Evolutionary conservation across 169 alveolate species (phyloP).

Genomic region (Theileria parva): DNA sequence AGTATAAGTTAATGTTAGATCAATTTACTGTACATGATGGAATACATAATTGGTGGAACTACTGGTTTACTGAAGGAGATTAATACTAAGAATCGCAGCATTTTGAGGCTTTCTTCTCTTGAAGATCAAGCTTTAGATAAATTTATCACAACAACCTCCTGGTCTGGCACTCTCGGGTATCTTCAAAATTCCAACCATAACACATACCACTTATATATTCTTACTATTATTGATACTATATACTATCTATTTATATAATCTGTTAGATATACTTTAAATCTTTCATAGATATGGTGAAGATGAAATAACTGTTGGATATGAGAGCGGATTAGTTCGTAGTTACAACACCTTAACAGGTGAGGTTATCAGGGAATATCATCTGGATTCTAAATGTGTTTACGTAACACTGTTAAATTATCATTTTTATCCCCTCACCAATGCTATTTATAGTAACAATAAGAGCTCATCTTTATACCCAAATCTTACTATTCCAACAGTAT

Average conservation of each 20-base stretch:
- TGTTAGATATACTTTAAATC: neutral
- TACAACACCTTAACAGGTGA: constrained; percentile 48
- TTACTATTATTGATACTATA: too few relatives aligned
- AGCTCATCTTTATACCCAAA: constrained; percentile 35
- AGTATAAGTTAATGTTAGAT: neutral
- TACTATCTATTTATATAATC: neutral
- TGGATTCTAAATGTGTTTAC: constrained; percentile 46
- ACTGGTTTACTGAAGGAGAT: constrained; percentile 65
- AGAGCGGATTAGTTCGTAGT: constrained; percentile 31
- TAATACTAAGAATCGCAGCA: constrained; percentile 44
- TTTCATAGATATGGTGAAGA: constrained; percentile 13
- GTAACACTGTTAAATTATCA: constrained; percentile 15
- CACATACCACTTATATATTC: neutral
- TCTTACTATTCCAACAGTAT: neutral
- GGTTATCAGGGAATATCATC: constrained; percentile 4
- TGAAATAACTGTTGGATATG: constrained; percentile 50
- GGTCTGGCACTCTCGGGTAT: constrained; percentile 59
- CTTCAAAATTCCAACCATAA: neutral
- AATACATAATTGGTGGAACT: constrained; percentile 49
- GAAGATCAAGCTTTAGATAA: constrained; percentile 40
- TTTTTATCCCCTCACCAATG: constrained; percentile 6
- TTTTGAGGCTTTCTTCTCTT: constrained; percentile 13
- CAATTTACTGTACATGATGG: constrained; percentile 36
- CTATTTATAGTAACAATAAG: constrained; percentile 10
- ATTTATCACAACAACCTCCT: constrained; percentile 42